Base-by-base conservation (phyloP, 179 eudicot genomes). In the Carnegiea gigantea region DNA sequence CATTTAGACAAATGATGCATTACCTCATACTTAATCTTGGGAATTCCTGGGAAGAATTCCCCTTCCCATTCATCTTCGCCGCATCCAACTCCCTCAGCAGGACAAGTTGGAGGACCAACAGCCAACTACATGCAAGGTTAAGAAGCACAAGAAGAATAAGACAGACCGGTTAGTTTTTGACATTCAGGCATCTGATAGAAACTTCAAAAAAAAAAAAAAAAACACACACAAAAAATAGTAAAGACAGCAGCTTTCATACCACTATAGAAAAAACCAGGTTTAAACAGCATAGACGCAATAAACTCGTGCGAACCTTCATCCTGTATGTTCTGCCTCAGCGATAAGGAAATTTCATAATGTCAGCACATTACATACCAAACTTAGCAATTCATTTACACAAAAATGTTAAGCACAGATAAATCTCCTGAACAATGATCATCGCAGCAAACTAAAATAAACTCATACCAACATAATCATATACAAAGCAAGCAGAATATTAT, bases 11-110 rank as follows among this genome's bases (percentile, higher is more conserved):
- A 43, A n/a, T 44, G 0, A 75, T 36, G 53, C 30, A 33, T 59
- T 83, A 95, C 99, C 97, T 97, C 98, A 81, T 93, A 97, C 85
- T 97, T 91, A 87, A 97, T 92, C 84, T 90, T 93, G 30, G 98
- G 92, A 83, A 97, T 95, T 59, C 84, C 92, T 12, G 99, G 98
- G 81, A 97, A 97, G 79, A 95, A 97, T 43, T 97, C 99, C 28
- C 99, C 99, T 84, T 91, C 78, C 95, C 97, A 97, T 62, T 90
- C 97, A 87, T 86, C 93, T 17, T 70, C 87, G 59, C 85, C 82
- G 70, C 97, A 94, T 78, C 87, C 88, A 78, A 49, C 80, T 68
- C 77, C 82, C 84, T 75, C 76, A 84, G 93, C 99, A 12, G 98
- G 98, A 78, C 99, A 97, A 21, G 98, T 97, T 71, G 89, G 93